A percentile compares a stretch with the other conserved stretches of the same genome.
Evolutionary conservation across 1,284 basidiomycete species (phyloP).

Genomic region (Agaricales sp.): DNA sequence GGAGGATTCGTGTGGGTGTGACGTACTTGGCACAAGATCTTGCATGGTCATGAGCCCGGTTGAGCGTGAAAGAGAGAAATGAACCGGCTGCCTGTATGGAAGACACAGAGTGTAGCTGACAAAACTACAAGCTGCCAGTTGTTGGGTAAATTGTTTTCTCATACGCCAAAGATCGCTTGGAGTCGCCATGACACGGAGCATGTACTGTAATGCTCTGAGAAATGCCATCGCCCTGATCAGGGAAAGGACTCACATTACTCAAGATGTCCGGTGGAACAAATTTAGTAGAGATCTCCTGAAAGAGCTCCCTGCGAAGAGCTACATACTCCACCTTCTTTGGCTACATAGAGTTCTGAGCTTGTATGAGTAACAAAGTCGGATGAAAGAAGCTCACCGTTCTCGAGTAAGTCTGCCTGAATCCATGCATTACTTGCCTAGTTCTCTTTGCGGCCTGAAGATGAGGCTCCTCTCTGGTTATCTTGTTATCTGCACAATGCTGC

Average conservation of each 20-base stretch:
- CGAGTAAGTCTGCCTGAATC: conserved; percentile 41
- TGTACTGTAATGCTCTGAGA: conserved; percentile 51
- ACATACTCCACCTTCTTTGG: conserved; percentile 61
- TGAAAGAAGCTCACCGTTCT: conserved; percentile 31
- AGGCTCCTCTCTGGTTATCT: conserved; percentile 85
- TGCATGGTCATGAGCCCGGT: conserved; percentile 88
- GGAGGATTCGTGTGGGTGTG: background rate
- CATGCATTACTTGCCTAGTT: conserved; percentile 57
- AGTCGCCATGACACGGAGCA: conserved; percentile 78
- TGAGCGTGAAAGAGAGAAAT: conserved; percentile 85
- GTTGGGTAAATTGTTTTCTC: conserved; percentile 93
- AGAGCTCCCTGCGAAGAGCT: conserved; percentile 77
- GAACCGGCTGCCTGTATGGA: conserved; percentile 73
- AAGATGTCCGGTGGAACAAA: conserved; percentile 88
- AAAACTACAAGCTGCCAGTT: conserved; percentile 85
- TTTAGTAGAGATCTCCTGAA: conserved; percentile 86
- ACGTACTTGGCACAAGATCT: conserved; percentile 76
- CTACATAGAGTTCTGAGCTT: conserved; percentile 15
- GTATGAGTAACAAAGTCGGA: conserved; percentile 8
- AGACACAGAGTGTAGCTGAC: conserved; percentile 88
- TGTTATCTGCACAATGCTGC: conserved; percentile 70
- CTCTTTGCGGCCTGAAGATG: conserved; percentile 80
- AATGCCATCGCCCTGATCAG: conserved; percentile 3
- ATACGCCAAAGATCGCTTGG: conserved; percentile 92
- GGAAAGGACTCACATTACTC: conserved; percentile 50